Base-by-base conservation (phyloP, 305 asterid species). In the Petunia hybrid region DNA sequence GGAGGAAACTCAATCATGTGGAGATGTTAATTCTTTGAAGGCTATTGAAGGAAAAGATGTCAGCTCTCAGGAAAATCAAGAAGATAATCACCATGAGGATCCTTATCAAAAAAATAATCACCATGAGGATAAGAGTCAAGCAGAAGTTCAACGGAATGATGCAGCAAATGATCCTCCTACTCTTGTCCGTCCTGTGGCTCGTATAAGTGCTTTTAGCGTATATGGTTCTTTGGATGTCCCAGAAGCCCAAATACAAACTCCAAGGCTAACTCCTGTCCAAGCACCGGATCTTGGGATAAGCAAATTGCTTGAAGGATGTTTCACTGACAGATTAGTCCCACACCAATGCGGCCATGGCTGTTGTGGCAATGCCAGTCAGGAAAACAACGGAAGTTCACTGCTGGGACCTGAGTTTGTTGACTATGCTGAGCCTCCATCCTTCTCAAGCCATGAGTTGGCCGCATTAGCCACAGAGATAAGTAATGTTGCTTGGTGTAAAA, bases 361-460 rank as follows among this genome's bases (percentile, higher is more conserved):
- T 87, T 95, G 92, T 82, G 89, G 76, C 56, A 81, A 51, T 75
- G 79, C 88, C 41, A 70, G 55, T 4, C 85, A 70, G 77, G 80
- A 45, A 3, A 59, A 66, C 8, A 82, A 76, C 2, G 45, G 57
- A 38, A 82, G 77, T 41, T 89, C 92, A 8, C 69, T 95, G 82
- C 80, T 95, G 78, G 98, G 99, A 53, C 97, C 94, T 3, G 98
- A 94, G 55, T 95, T 95, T 85, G 76, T 87, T 16, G 98, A 95
- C 83, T 91, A 91, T 67, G 63, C 79, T 0, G 97, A 94, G 73
- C 85, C 95, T 62, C 88, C 91, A n/a, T 77, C 89, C 57, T 85
- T 91, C 42, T 78, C 89, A 16, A 87, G 91, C 82, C 97, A 88
- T 36, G 97, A 94, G 81, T 82, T 91, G 85, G 95, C 97, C 14